A percentile compares a stretch with the other conserved stretches of the same genome.
phyloP scores from a whole-genome alignment of 2,329 filamentous ascomycete species.

The Amauroascus niger region DNA sequence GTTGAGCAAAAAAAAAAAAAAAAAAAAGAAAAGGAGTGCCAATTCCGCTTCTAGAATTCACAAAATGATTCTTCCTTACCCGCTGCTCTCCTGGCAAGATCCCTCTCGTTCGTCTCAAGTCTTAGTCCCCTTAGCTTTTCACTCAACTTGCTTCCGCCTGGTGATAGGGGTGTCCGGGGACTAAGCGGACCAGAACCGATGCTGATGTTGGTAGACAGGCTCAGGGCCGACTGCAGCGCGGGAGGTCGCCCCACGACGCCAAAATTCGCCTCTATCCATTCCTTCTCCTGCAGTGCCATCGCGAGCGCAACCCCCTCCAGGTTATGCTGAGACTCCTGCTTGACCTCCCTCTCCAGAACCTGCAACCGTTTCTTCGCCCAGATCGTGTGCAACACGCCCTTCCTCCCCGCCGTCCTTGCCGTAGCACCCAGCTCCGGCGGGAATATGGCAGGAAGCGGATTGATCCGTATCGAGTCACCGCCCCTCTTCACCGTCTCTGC shows the following conservation, averaged over 20 bases:
- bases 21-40: too few relatives aligned
- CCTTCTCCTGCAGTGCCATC: constrained; percentile 73
- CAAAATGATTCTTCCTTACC: constrained; percentile 43
- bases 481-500: constrained; percentile 29
- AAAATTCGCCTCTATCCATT: constrained; percentile 79
- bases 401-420: constrained; percentile 57
- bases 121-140: constrained; percentile 74
- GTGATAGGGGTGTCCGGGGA: constrained; percentile 51
- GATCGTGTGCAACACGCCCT: constrained; percentile 77
- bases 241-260: constrained; percentile 40
- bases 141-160: constrained; percentile 58
- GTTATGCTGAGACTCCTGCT: constrained; percentile 60
- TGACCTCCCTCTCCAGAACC: constrained; percentile 67
- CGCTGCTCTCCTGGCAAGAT: constrained; percentile 47
- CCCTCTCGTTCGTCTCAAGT: constrained; percentile 61
- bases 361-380: constrained; percentile 79
- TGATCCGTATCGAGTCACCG: constrained; percentile 50
- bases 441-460: constrained; percentile 79
- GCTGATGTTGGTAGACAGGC: constrained; percentile 22
- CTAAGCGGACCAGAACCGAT: constrained; percentile 23
- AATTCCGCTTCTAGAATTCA: background rate
- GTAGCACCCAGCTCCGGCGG: constrained; percentile 62
- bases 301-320: constrained; percentile 71
- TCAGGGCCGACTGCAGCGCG: constrained; percentile 27
- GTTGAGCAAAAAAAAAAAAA: too few relatives aligned